Percentiles rank a stretch among this genome's conserved stretches.
These are phyloP conservation scores for Erythrophleum fordii DNA, from an alignment of 306 rosid genomes.

Conservation along the genomic window DNA sequence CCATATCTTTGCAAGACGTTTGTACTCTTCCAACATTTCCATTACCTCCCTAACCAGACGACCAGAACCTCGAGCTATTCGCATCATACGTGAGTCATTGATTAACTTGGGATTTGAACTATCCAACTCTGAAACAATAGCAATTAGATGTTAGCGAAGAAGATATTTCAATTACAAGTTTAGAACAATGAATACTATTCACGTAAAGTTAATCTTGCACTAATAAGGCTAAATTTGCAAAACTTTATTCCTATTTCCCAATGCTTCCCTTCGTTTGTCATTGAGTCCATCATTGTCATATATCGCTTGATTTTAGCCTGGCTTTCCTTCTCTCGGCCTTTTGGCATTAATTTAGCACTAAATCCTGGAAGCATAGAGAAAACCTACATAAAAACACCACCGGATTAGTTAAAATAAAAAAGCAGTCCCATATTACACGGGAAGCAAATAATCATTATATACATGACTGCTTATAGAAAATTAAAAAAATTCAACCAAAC, in stretches of 20 bases:
- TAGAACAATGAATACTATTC: neutral
- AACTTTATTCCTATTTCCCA: neutral
- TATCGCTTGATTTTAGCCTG: constrained; percentile 86
- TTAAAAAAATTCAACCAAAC: constrained; percentile 9
- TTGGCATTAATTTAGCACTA: constrained; percentile 79
- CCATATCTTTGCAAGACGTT: constrained; percentile 81
- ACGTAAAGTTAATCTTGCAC: constrained; percentile 10
- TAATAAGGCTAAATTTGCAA: neutral
- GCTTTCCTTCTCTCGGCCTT: constrained; percentile 93
- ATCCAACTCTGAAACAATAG: constrained; percentile 70
- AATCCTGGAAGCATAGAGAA: constrained; percentile 88
- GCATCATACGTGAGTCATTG: constrained; percentile 79
- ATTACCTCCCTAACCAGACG: constrained; percentile 66
- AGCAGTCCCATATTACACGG: constrained; percentile 10
- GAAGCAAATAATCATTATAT: constrained; percentile 16
- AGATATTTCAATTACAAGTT: constrained; percentile 16
- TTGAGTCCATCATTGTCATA: constrained; percentile 99
- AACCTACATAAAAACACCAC: constrained; percentile 51
- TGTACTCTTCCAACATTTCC: constrained; percentile 93
- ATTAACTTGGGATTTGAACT: constrained; percentile 79
- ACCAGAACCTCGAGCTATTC: constrained; percentile 87
- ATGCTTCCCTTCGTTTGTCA: constrained; percentile 86
- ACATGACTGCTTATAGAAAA: neutral
- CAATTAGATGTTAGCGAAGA: constrained; percentile 33
- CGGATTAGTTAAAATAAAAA: constrained; percentile 10